A percentile compares a stretch with the other conserved stretches of the same genome.
phyloP scores from a whole-genome alignment of 1,139 yeast genomes.

The Neolecta irregularis region DNA sequence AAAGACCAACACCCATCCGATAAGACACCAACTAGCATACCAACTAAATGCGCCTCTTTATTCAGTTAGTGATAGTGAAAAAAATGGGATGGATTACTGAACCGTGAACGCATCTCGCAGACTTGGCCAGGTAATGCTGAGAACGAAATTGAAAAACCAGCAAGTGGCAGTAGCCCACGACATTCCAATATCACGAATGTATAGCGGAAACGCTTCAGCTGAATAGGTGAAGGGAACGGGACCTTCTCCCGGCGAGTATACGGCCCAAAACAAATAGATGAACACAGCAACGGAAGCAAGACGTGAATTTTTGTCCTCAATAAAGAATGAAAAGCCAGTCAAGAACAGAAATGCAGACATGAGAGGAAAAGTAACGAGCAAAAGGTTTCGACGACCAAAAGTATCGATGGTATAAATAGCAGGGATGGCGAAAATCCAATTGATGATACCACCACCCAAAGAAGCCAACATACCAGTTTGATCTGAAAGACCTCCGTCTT shows the following conservation, averaged over 20 bases:
- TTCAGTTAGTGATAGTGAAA: slow-evolving; percentile 53
- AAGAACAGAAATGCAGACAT: slow-evolving; percentile 51
- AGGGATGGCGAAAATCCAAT: slow-evolving; percentile 68
- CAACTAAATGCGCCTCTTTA: slow-evolving; percentile 5
- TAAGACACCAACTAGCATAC: slow-evolving; percentile 18
- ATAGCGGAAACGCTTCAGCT: slow-evolving; percentile 75
- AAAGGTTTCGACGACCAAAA: slow-evolving; percentile 58
- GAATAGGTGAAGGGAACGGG: slow-evolving; percentile 85
- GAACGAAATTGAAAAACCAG: slow-evolving; percentile 72
- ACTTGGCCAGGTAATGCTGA: slow-evolving; percentile 75
- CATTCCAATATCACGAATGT: slow-evolving; percentile 76
- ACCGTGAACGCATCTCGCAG: slow-evolving; percentile 53
- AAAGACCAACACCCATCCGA: slow-evolving; percentile 26
- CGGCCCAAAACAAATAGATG: slow-evolving; percentile 54
- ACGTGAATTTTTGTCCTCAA: slow-evolving; percentile 39
- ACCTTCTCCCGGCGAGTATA: slow-evolving; percentile 77
- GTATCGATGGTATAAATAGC: slow-evolving; percentile 71
- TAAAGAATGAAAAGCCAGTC: slow-evolving; percentile 67
- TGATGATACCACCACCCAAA: slow-evolving; percentile 74
- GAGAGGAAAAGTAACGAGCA: slow-evolving; percentile 60
- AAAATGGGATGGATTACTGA: slow-evolving; percentile 83
- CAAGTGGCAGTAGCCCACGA: slow-evolving; percentile 70
- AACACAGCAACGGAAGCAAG: slow-evolving; percentile 55
- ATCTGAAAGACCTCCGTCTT: slow-evolving; percentile 49
- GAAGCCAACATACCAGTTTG: slow-evolving; percentile 58